A percentile compares a stretch with the other conserved stretches of the same genome.
phyloP scores from a whole-genome alignment of 192 early-diverging fungal species.

The Coemansia reversa region DNA sequence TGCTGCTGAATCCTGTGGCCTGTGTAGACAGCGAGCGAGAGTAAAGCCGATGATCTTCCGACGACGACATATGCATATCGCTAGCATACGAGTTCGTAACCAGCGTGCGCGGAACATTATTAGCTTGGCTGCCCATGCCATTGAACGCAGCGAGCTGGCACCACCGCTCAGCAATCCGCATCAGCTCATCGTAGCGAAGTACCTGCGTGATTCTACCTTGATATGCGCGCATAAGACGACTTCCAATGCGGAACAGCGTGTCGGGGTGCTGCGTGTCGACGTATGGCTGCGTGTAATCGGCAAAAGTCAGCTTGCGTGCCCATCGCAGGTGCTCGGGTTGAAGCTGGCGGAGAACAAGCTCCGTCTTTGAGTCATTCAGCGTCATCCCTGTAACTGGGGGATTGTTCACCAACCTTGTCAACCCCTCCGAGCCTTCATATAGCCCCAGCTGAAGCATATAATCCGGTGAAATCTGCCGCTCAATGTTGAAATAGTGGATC shows the following conservation, averaged over 20 bases:
- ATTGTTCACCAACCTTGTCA: constrained; percentile 20
- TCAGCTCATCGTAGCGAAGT: constrained; percentile 53
- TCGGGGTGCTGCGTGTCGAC: constrained; percentile 53
- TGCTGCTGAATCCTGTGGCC: constrained; percentile 3
- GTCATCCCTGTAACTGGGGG: constrained; percentile 52
- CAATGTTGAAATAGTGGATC: constrained; percentile 54
- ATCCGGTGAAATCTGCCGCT: constrained; percentile 37
- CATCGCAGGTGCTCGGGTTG: constrained; percentile 54
- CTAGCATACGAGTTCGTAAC: constrained; percentile 13
- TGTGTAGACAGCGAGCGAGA: constrained; percentile 9
- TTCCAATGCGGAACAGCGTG: constrained; percentile 53
- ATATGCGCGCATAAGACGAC: constrained; percentile 50
- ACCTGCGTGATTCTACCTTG: constrained; percentile 45
- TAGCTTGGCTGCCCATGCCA: constrained; percentile 6
- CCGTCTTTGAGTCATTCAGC: constrained; percentile 49
- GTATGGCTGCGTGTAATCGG: constrained; percentile 54
- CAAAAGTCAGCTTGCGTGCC: constrained; percentile 55
- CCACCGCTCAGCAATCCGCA: constrained; percentile 55
- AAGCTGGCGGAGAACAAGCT: constrained; percentile 44
- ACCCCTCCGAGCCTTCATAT: constrained; percentile 30
- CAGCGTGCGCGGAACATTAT: constrained; percentile 16
- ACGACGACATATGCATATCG: constrained; percentile 23
- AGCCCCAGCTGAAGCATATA: constrained; percentile 31
- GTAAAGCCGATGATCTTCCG: constrained; percentile 11
- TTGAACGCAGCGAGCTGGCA: constrained; percentile 35